Conservation (phyloP, 371 early-diverging fungal genomes). For the Parasitella parasitica region DNA sequence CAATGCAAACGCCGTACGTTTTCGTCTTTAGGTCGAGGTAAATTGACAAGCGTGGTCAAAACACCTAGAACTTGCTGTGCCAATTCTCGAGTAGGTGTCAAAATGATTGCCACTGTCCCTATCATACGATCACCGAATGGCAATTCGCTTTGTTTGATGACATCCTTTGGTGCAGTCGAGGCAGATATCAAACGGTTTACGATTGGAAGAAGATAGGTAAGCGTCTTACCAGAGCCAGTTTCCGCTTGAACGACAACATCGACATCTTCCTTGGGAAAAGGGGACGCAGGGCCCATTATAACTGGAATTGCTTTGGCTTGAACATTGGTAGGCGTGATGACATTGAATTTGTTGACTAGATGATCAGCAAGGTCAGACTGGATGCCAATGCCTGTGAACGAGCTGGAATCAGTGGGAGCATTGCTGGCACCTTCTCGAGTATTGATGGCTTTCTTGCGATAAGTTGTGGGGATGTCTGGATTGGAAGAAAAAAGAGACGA, state of each 20-base stretch:
- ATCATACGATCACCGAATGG: conserved; percentile 52
- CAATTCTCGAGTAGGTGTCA: conserved; percentile 98
- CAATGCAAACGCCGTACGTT: conserved; percentile 75
- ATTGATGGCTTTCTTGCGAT: conserved; percentile 30
- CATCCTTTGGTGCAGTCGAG: conserved; percentile 30
- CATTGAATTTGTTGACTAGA: conserved; percentile 62
- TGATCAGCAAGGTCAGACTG: conserved; percentile 64
- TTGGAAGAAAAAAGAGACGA: conserved; percentile 63
- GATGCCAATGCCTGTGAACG: conserved; percentile 78
- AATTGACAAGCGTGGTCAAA: conserved; percentile 64
- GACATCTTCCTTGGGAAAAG: conserved; percentile 41
- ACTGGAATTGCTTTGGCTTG: conserved; percentile 72
- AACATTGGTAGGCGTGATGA: conserved; percentile 69
- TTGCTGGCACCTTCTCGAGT: conserved; percentile 51
- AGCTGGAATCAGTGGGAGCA: conserved; percentile 53
- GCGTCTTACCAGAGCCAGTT: conserved; percentile 98
- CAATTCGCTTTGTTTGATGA: conserved; percentile 6
- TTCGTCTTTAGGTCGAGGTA: conserved; percentile 53
- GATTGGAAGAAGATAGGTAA: conserved; percentile 93
- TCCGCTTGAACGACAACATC: conserved; percentile 94
- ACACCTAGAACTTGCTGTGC: conserved; percentile 93
- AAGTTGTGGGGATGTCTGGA: conserved; percentile 42
- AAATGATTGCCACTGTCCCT: conserved; percentile 81
- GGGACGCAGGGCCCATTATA: conserved; percentile 50
- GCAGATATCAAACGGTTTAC: conserved; percentile 52